Evolutionary conservation across 2,329 filamentous ascomycete genomes (phyloP).

Genomic region (Hymenoscyphus repandus): DNA sequence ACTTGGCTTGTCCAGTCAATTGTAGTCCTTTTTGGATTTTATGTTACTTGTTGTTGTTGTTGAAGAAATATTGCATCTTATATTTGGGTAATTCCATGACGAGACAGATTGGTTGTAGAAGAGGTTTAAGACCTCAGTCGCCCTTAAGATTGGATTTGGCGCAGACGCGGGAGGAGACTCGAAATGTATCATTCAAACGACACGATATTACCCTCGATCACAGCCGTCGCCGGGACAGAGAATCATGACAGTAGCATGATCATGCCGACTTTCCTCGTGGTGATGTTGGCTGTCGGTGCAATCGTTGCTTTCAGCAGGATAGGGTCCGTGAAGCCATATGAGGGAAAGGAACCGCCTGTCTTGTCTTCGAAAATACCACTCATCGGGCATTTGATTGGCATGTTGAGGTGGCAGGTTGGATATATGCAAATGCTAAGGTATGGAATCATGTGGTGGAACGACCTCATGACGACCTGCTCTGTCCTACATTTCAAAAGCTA

Average conservation of each 20-base stretch:
- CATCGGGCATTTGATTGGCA: slow-evolving; percentile 41
- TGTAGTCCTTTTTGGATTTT: background rate
- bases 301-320: slow-evolving; percentile 4
- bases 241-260: background rate
- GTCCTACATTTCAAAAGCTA: background rate
- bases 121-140: slow-evolving; percentile 15
- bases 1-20: background rate
- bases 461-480: background rate
- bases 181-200: slow-evolving; percentile 1
- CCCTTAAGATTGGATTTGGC: slow-evolving; percentile 1
- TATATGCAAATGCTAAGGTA: slow-evolving; percentile 38
- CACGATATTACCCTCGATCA: slow-evolving; percentile 2
- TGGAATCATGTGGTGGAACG: background rate
- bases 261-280: background rate
- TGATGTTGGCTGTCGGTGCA: background rate
- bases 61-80: background rate
- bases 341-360: slow-evolving; percentile 36
- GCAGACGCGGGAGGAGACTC: background rate
- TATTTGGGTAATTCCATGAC: slow-evolving; percentile 10
- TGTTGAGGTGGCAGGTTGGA: slow-evolving; percentile 34
- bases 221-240: background rate
- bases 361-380: slow-evolving; percentile 38
- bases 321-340: background rate
- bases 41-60: background rate
- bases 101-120: slow-evolving; percentile 4